Evolutionary conservation across 306 rosid species (phyloP).

Genomic region (Ammopiptanthus mongolicus): DNA sequence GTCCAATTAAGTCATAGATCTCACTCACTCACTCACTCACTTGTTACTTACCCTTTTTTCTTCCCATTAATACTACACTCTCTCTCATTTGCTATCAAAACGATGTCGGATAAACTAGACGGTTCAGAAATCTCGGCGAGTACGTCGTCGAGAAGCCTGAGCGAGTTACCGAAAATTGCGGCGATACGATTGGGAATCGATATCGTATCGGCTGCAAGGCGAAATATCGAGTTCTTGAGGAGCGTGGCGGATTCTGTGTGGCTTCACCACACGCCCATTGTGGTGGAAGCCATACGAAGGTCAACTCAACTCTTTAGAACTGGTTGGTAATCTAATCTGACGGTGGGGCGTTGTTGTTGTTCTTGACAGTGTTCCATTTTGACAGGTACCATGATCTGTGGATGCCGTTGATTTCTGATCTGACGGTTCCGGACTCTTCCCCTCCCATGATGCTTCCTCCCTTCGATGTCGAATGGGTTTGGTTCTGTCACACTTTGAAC

Average conservation of each 20-base stretch:
- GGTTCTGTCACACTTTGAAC: conserved; percentile 88
- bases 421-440: conserved; percentile 32
- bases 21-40: too few relatives aligned
- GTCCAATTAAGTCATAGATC: not conserved
- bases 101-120: conserved; percentile 41
- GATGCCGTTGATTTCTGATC: conserved; percentile 95
- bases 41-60: too few relatives aligned
- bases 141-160: conserved; percentile 44
- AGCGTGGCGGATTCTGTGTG: conserved; percentile 47
- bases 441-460: conserved; percentile 74
- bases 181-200: conserved; percentile 47
- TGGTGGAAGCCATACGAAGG: conserved; percentile 72
- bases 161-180: conserved; percentile 46
- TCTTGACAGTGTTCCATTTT: not conserved
- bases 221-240: conserved; percentile 50
- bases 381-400: conserved; percentile 71
- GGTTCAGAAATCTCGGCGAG: conserved; percentile 33
- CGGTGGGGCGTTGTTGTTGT: not conserved
- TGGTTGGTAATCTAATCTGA: conserved; percentile 11
- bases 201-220: conserved; percentile 65
- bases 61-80: not conserved
- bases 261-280: conserved; percentile 50
- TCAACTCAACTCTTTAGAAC: not conserved
- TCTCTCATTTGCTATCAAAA: not conserved
- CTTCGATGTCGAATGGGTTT: conserved; percentile 82